Evolutionary conservation across 495 filamentous ascomycete genomes (phyloP).

Genomic region (Darksidea phi): DNA sequence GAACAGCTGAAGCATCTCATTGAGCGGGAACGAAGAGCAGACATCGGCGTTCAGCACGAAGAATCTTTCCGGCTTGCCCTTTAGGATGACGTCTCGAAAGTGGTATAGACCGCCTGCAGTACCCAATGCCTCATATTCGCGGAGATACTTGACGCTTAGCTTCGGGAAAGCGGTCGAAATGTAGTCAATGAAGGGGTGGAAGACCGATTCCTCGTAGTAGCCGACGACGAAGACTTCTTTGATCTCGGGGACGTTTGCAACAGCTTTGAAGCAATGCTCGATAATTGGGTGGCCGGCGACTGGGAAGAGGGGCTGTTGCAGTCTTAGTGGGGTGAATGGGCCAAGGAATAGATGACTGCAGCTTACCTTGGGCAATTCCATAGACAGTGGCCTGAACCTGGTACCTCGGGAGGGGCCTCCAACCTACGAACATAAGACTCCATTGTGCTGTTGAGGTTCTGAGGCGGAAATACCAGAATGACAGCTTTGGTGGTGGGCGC

Average conservation of each 20-base stretch:
- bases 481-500: conserved; percentile 65
- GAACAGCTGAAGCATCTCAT: conserved; percentile 90
- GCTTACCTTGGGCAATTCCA: conserved; percentile 92
- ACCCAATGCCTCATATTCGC: conserved; percentile 95
- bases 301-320: conserved; percentile 86
- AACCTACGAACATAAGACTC: conserved; percentile 58
- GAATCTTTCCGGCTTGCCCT: conserved; percentile 89
- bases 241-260: conserved; percentile 87
- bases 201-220: conserved; percentile 96
- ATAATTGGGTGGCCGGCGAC: conserved; percentile 98
- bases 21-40: conserved; percentile 97
- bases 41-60: conserved; percentile 99
- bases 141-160: conserved; percentile 89
- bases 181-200: conserved; percentile 97
- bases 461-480: conserved; percentile 56
- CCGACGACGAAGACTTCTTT: conserved; percentile 96
- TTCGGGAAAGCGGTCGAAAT: conserved; percentile 79
- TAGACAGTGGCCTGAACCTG: conserved; percentile 89
- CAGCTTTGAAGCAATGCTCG: conserved; percentile 91
- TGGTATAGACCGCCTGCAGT: conserved; percentile 97
- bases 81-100: conserved; percentile 98
- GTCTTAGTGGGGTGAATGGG: conserved; percentile 12
- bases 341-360: neutral
- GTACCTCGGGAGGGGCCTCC: conserved; percentile 94
- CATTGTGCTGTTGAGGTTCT: conserved; percentile 7